These are phyloP conservation scores for Pseudocercospora fuligena DNA, from an alignment of 2,329 filamentous ascomycete species.

Conservation along the genomic window DNA sequence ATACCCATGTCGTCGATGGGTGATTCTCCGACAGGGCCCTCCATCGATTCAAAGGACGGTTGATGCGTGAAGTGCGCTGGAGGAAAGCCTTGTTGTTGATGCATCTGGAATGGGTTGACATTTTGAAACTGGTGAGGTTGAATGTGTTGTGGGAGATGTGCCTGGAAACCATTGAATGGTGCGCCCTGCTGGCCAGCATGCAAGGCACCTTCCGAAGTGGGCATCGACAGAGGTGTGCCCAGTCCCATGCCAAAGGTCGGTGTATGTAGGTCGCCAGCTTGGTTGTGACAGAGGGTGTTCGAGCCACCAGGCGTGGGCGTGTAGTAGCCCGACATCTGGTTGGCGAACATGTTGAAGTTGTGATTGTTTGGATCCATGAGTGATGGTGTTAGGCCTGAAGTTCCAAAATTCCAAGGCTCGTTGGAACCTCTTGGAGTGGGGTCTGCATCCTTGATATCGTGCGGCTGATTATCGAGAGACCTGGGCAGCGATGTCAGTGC, in stretches of 20 bases:
- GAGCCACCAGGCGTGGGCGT: constrained; percentile 83
- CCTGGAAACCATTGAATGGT: constrained; percentile 69
- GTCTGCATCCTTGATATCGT: constrained; percentile 72
- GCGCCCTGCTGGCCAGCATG: constrained; percentile 63
- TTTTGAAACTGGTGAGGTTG: constrained; percentile 60
- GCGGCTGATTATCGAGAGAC: constrained; percentile 32
- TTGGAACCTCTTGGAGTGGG: constrained; percentile 79
- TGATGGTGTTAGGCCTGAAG: constrained; percentile 74
- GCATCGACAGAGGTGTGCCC: constrained; percentile 80
- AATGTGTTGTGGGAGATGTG: constrained; percentile 63
- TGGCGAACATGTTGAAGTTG: constrained; percentile 77
- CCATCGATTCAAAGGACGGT: constrained; percentile 76
- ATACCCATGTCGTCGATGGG: constrained; percentile 62
- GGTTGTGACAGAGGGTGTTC: constrained; percentile 79
- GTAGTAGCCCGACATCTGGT: constrained; percentile 82
- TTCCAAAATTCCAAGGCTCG: constrained; percentile 71
- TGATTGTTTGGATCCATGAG: constrained; percentile 75
- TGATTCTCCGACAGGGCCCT: constrained; percentile 67
- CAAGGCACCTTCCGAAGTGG: constrained; percentile 69
- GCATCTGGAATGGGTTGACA: constrained; percentile 72
- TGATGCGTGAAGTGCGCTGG: constrained; percentile 82
- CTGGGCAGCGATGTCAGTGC: constrained; percentile 32
- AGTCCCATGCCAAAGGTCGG: constrained; percentile 68
- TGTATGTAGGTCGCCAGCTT: constrained; percentile 80
- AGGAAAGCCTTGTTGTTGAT: constrained; percentile 65